These are phyloP conservation scores for Hamamelis virginiana DNA, from an alignment of 164 flowering plant species.

Conservation along the genomic window DNA sequence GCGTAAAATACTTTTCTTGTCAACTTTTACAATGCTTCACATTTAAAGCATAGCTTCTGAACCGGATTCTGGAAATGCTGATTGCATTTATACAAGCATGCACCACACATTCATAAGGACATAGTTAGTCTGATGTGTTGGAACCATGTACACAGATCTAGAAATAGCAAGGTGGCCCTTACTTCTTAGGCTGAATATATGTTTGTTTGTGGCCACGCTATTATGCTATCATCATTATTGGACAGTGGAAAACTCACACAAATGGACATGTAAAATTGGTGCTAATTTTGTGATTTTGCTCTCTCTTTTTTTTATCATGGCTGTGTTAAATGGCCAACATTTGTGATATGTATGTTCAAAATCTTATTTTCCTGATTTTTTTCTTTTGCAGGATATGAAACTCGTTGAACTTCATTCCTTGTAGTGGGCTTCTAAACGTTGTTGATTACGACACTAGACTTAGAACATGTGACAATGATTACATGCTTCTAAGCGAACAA, in stretches of 20 bases:
- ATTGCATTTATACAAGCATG: too few relatives aligned
- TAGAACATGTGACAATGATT: slow-evolving; percentile 6
- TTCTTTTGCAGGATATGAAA: slow-evolving; percentile 10
- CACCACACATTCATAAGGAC: too few relatives aligned
- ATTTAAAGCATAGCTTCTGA: too few relatives aligned
- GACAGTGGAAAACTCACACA: too few relatives aligned
- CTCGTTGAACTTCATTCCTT: neutral
- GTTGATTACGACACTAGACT: neutral
- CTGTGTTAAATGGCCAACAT: neutral
- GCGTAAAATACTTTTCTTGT: too few relatives aligned
- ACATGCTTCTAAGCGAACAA: slow-evolving; percentile 27
- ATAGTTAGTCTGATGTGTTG: too few relatives aligned
- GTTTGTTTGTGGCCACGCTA: neutral
- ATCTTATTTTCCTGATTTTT: neutral
- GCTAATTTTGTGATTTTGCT: neutral
- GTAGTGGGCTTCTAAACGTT: slow-evolving; percentile 1
- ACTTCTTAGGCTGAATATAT: neutral
- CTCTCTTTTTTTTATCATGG: neutral
- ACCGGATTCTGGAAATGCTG: too few relatives aligned
- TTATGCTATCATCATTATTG: neutral
- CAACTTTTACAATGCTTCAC: too few relatives aligned
- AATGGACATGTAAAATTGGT: neutral
- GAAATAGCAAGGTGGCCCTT: neutral
- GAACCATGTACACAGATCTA: neutral
- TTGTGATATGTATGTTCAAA: neutral